These are phyloP conservation scores for Pseudogymnoascus destructans DNA, from an alignment of 2,329 filamentous ascomycete species.

Conservation along the genomic window DNA sequence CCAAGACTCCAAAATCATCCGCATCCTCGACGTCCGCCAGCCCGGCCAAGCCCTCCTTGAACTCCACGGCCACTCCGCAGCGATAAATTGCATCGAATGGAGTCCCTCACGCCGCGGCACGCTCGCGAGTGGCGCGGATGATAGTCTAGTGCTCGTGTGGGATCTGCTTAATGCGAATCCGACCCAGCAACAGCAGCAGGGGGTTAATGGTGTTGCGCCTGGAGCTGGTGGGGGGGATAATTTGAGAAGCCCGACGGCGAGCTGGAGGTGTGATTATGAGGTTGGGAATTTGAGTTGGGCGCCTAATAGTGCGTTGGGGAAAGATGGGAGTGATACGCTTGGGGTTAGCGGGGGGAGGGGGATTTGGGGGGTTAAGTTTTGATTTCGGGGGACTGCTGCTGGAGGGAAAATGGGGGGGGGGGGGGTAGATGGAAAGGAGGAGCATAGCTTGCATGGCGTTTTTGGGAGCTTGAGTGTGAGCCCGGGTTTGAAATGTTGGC, in stretches of 20 bases:
- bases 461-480: neutral
- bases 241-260: constrained; percentile 54
- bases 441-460: constrained; percentile 4
- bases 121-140: constrained; percentile 82
- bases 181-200: constrained; percentile 64
- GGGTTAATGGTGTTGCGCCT: constrained; percentile 62
- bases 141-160: constrained; percentile 86
- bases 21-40: constrained; percentile 90
- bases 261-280: constrained; percentile 79
- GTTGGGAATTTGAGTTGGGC: constrained; percentile 78
- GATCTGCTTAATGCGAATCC: constrained; percentile 64
- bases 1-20: constrained; percentile 80
- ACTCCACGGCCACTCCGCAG: constrained; percentile 71
- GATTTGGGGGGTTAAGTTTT: constrained; percentile 48
- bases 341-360: constrained; percentile 70
- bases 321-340: constrained; percentile 68
- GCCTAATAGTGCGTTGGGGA: constrained; percentile 52
- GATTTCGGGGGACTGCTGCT: neutral
- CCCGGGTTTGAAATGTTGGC: neutral
- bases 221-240: constrained; percentile 37
- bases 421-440: neutral
- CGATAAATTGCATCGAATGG: constrained; percentile 93
- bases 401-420: neutral
- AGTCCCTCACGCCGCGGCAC: constrained; percentile 75
- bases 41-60: constrained; percentile 91